Conservation (phyloP, 495 filamentous ascomycete genomes). For the Endocarpon pusillum region DNA sequence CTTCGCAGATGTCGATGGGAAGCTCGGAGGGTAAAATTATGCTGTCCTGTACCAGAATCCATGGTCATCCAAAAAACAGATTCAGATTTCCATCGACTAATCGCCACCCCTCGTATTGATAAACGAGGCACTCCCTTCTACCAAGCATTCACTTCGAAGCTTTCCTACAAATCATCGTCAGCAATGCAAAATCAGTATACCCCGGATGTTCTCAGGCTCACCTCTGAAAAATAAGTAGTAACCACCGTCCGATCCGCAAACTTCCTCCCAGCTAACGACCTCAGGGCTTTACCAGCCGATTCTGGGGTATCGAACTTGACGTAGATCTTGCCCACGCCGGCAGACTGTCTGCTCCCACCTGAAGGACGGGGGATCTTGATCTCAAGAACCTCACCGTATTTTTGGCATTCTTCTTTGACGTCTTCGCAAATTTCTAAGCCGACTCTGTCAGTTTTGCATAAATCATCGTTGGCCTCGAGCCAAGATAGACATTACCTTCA, state of each 20-base stretch:
- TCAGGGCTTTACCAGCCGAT: slow-evolving; percentile 65
- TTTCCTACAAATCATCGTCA: slow-evolving; percentile 34
- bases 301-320: slow-evolving; percentile 76
- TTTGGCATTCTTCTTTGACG: slow-evolving; percentile 76
- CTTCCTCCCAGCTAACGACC: slow-evolving; percentile 77
- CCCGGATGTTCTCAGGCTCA: slow-evolving; percentile 24
- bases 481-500: slow-evolving; percentile 73
- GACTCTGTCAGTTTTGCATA: not conserved
- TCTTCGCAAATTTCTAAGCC: slow-evolving; percentile 91
- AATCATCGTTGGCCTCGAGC: not conserved
- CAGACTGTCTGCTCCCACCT: slow-evolving; percentile 59
- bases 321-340: slow-evolving; percentile 94
- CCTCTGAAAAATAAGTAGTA: slow-evolving; percentile 86
- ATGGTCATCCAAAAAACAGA: too few relatives aligned
- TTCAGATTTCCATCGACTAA: too few relatives aligned
- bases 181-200: not conserved
- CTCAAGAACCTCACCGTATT: slow-evolving; percentile 68
- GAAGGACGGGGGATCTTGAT: slow-evolving; percentile 83
- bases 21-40: too few relatives aligned
- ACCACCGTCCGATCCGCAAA: slow-evolving; percentile 94
- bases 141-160: slow-evolving; percentile 65
- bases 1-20: too few relatives aligned
- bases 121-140: slow-evolving; percentile 26
- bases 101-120: slow-evolving; percentile 6
- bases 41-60: too few relatives aligned